Evolutionary conservation across 2,329 filamentous ascomycete species (phyloP).

Genomic region (Ploettnerulaceae sp.): DNA sequence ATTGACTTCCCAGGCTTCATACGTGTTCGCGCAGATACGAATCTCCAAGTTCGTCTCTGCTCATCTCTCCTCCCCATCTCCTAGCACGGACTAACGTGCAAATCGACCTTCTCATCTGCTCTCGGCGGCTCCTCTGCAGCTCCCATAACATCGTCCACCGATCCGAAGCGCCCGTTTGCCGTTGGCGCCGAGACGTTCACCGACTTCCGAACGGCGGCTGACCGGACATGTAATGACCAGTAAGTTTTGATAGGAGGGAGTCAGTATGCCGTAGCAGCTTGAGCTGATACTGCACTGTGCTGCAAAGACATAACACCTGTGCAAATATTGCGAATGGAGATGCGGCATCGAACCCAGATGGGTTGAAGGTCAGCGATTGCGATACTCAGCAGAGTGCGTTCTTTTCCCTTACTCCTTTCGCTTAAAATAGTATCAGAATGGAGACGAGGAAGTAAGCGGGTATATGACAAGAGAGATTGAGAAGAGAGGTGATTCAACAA

Average conservation of each 20-base stretch:
- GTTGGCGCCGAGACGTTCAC: slow-evolving; percentile 19
- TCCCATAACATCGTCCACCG: slow-evolving; percentile 10
- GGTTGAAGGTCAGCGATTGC: slow-evolving; percentile 20
- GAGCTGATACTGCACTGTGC: too few relatives aligned
- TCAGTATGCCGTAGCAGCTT: too few relatives aligned
- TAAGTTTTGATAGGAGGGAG: too few relatives aligned
- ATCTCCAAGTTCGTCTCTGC: slow-evolving; percentile 4
- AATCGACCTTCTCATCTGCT: slow-evolving; percentile 9
- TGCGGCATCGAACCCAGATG: slow-evolving; percentile 5
- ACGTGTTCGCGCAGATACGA: slow-evolving; percentile 23
- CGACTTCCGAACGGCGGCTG: slow-evolving; percentile 12
- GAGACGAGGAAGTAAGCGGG: too few relatives aligned
- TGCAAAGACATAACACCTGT: slow-evolving; percentile 20
- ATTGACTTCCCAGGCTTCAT: slow-evolving; percentile 15
- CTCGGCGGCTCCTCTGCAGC: slow-evolving; percentile 9
- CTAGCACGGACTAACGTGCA: background rate
- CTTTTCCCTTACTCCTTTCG: background rate
- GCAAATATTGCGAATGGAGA: slow-evolving; percentile 13
- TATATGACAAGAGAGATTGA: background rate
- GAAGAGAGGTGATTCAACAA: background rate
- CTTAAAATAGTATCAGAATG: too few relatives aligned
- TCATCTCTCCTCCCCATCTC: background rate
- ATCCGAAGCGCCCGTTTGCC: slow-evolving; percentile 14
- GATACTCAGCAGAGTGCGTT: slow-evolving; percentile 18
- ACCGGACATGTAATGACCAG: slow-evolving; percentile 17